Base-by-base conservation (phyloP, 2,329 filamentous ascomycete genomes). In the Tolypocladium ovalisporum region DNA sequence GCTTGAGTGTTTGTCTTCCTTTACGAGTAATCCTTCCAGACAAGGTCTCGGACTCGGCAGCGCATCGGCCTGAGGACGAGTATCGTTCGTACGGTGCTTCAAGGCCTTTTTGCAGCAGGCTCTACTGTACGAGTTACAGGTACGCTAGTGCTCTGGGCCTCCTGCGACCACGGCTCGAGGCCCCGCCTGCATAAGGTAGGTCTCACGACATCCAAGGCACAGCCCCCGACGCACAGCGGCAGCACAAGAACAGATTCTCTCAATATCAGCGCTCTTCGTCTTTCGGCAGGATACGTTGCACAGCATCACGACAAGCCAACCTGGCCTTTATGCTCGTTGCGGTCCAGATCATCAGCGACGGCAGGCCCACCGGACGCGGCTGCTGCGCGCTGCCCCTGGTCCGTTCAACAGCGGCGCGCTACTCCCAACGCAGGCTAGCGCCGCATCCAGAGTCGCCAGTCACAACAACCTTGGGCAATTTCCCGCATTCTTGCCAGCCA, bases 401-500 rank as follows among this genome's bases (percentile, higher is more conserved):
- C 36, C 55, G 13, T 53, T 53, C 51, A 49, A 15, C 42, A 29
- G 37, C 13, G 47, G 27, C 6, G 39, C 42, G 49, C 62, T 61
- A 62, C 40, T 37, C 63, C 56, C n/a, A 29, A 55, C 54, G 29
- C 22, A 57, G 63, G 34, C 60, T 66, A 61, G 62, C 58, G 47
- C 56, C 64, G 59, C 60, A 55, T 60, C 60, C 62, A 61, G 53
- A 56, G 61, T 64, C 59, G 62, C 60, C 61, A 62, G 64, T 67
- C 63, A 63, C 65, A 64, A 63, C 68, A 70, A 65, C 63, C 54
- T 65, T 62, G 65, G 32, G 68, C 67, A 72, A 72, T 72, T 72
- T 72, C 70, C 67, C 69, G 57, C 69, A 68, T 67, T 68, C 64
- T 63, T 65, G 59, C 54, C 57, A 59, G 57, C 54, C 57, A 58